Base-by-base conservation (phyloP, 2,329 filamentous ascomycete genomes). In the Mycocentrospora acerina region DNA sequence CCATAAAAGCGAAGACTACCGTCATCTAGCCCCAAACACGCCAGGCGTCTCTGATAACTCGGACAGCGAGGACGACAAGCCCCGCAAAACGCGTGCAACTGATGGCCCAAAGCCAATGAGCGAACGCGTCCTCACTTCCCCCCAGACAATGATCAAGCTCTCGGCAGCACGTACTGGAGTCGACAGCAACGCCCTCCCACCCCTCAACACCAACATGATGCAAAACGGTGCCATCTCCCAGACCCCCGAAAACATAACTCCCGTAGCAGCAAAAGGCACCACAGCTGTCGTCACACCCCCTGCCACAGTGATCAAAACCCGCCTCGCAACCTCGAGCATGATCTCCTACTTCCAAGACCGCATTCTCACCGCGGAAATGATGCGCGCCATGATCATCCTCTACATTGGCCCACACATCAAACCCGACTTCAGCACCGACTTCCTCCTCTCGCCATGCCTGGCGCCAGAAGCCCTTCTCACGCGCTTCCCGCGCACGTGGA, bases 271-370 rank as follows among this genome's bases (percentile, higher is more conserved):
- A 22, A 22, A 22, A 5, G 9, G 19, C 19, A 22, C 19, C 19
- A 9, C 19, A 22, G 19, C 36, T 7, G 22, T 41, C 7, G 65
- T 39, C 40, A 42, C 64, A 4, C 67, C 74, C 29, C 55, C 65
- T 12, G 53, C 68, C 4, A 75, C 75, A 30, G 70, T 74, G 6
- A 73, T 95, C 45, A 83, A 80, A 53, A 97, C 93, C 1, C 82
- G 90, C n/a, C 79, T 98, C 8, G 90, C 91, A 12, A 95, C 91
- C 63, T 90, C 89, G 0, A 91, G 85, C n/a, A 95, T 95, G 82
- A 94, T 98, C 24, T 96, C 91, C 0, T 97, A 97, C 69, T 95
- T 96, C 67, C 93, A 95, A 65, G 93, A 98, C 66, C 85, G 93
- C 18, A 87, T 98, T 18, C 77, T 98, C 11, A 91, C 89, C 0